Conservation (phyloP, 176 grass and related monocot species). For the Aechmea fasciata region DNA sequence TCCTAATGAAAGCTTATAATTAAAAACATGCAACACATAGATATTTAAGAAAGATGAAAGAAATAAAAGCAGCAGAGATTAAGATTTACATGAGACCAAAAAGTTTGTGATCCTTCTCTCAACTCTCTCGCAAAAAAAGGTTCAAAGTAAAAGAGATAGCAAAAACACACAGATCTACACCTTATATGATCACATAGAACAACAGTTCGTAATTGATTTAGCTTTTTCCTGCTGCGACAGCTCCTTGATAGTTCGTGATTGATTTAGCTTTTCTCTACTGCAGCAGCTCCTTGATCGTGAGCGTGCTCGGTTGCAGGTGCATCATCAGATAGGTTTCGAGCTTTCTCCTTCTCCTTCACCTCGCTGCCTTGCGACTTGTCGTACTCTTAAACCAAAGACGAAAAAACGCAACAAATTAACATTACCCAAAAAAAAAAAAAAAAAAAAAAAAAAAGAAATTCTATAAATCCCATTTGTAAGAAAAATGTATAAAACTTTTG, state of each 20-base stretch:
- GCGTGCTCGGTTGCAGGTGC: not conserved
- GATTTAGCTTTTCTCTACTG: not conserved
- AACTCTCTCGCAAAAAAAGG: too few relatives aligned
- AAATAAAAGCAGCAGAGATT: too few relatives aligned
- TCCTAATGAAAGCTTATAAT: too few relatives aligned
- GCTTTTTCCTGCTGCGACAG: not conserved
- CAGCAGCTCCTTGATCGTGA: not conserved
- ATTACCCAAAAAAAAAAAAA: not conserved
- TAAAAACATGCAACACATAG: too few relatives aligned
- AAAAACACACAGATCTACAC: too few relatives aligned
- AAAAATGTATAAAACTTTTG: too few relatives aligned
- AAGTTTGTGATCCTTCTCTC: too few relatives aligned
- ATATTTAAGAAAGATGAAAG: too few relatives aligned
- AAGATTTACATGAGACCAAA: too few relatives aligned
- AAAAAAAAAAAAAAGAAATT: not conserved
- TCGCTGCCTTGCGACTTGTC: conserved; percentile 50
- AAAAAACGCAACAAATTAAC: not conserved
- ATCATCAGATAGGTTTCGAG: conserved; percentile 18
- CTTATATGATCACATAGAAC: too few relatives aligned
- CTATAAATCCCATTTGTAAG: not conserved
- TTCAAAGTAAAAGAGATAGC: too few relatives aligned
- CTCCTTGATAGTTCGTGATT: not conserved
- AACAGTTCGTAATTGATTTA: too few relatives aligned
- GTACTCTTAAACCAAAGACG: conserved; percentile 26
- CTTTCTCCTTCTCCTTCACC: conserved; percentile 80